A percentile compares a stretch with the other conserved stretches of the same genome.
phyloP scores from a whole-genome alignment of 129 eudicot species.

The Lactuca sativa region DNA sequence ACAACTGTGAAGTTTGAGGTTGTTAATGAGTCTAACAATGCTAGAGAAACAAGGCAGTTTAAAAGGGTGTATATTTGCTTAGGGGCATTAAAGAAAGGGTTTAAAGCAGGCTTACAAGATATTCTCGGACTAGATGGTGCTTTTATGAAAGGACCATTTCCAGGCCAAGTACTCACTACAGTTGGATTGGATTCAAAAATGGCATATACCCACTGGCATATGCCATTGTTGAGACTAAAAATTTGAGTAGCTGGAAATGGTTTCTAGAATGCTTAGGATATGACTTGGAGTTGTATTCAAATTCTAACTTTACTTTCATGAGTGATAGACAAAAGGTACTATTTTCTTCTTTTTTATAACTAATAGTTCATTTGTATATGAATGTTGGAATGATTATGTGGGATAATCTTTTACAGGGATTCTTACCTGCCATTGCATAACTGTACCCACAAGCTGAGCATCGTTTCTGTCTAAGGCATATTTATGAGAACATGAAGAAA shows the following conservation, averaged over 20 bases:
- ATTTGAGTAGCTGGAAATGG: background rate
- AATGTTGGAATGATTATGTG: background rate
- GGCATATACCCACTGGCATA: background rate
- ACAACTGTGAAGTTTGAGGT: background rate
- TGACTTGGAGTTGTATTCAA: background rate
- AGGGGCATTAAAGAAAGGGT: background rate
- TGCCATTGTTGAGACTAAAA: slow-evolving; percentile 1
- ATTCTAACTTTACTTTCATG: background rate
- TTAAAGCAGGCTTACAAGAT: background rate
- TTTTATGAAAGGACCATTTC: background rate
- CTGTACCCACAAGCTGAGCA: background rate
- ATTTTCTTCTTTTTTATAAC: background rate
- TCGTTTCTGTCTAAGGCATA: background rate
- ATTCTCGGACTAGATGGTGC: background rate
- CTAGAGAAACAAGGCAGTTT: background rate
- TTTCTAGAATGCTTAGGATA: background rate
- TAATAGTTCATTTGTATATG: no score
- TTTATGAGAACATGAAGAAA: background rate
- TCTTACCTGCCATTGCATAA: background rate
- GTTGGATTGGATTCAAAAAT: background rate
- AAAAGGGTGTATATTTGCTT: background rate
- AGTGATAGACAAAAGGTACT: background rate
- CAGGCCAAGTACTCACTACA: background rate
- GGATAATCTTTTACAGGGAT: background rate
- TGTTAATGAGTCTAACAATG: background rate